phyloP scores from a whole-genome alignment of 371 early-diverging fungal species.

The Actinomortierella wolfii region DNA sequence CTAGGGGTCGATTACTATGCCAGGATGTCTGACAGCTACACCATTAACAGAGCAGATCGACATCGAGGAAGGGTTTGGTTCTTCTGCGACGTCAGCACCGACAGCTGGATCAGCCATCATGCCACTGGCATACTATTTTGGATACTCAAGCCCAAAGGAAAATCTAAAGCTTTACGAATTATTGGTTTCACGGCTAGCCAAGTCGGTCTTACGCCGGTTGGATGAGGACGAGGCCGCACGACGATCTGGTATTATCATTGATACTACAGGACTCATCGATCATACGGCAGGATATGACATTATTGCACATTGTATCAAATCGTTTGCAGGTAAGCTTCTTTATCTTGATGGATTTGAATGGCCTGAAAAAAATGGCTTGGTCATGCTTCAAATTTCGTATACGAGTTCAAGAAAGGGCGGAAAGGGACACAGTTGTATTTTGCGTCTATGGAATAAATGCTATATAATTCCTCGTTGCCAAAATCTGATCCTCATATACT shows the following conservation, averaged over 20 bases:
- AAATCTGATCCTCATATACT: too few species aligned
- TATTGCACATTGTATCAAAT: constrained; percentile 67
- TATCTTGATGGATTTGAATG: too few species aligned
- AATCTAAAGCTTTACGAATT: constrained; percentile 79
- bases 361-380: too few species aligned
- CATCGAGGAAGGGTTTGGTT: constrained; percentile 86
- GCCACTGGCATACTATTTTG: constrained; percentile 91
- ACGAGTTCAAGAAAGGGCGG: too few species aligned
- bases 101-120: constrained; percentile 70
- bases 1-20: constrained; percentile 83
- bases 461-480: too few species aligned
- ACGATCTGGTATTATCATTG: constrained; percentile 68
- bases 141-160: constrained; percentile 77
- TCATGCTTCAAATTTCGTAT: too few species aligned
- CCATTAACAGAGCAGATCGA: constrained; percentile 78
- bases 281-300: constrained; percentile 64
- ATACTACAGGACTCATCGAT: constrained; percentile 68
- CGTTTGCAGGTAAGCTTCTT: constrained; percentile 60
- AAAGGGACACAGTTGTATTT: too few species aligned
- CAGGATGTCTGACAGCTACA: constrained; percentile 85
- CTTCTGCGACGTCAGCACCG: constrained; percentile 71
- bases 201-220: constrained; percentile 65
- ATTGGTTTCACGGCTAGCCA: constrained; percentile 66
- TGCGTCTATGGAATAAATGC: too few species aligned
- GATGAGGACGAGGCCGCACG: constrained; percentile 65